These are phyloP conservation scores for Carex pumila DNA, from an alignment of 176 grass and related monocot genomes.

Conservation along the genomic window DNA sequence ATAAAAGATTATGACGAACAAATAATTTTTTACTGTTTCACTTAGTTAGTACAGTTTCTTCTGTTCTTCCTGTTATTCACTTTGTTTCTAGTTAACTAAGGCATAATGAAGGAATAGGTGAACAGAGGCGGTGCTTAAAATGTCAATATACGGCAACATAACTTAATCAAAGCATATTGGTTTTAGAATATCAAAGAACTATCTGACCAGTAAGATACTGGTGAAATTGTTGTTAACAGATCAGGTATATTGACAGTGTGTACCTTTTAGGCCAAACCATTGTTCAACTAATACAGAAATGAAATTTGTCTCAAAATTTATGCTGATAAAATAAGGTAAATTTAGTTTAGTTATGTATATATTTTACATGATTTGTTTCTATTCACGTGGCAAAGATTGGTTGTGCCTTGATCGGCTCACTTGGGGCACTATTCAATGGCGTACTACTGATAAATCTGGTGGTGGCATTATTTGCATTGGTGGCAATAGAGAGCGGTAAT, in stretches of 20 bases:
- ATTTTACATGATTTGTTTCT: not conserved
- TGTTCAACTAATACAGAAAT: not conserved
- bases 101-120: not conserved
- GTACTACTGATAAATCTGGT: slow-evolving; percentile 95
- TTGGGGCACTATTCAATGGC: slow-evolving; percentile 84
- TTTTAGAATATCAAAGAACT: not conserved
- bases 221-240: not conserved
- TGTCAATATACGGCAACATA: not conserved
- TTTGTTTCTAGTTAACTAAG: not conserved
- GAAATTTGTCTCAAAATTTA: not conserved
- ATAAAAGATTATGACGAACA: not conserved
- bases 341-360: not conserved
- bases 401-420: slow-evolving; percentile 82
- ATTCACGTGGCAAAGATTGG: slow-evolving; percentile 43
- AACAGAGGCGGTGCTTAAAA: not conserved
- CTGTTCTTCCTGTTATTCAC: not conserved
- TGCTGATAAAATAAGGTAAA: not conserved
- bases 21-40: not conserved
- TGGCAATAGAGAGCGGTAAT: slow-evolving; percentile 88
- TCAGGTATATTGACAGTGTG: not conserved
- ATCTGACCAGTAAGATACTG: not conserved
- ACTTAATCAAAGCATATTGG: not conserved
- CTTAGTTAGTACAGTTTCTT: not conserved
- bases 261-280: not conserved
- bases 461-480: slow-evolving; percentile 84